Evolutionary conservation across 768 basidiomycete genomes (phyloP).

Genomic region (Tylopilus felleus): DNA sequence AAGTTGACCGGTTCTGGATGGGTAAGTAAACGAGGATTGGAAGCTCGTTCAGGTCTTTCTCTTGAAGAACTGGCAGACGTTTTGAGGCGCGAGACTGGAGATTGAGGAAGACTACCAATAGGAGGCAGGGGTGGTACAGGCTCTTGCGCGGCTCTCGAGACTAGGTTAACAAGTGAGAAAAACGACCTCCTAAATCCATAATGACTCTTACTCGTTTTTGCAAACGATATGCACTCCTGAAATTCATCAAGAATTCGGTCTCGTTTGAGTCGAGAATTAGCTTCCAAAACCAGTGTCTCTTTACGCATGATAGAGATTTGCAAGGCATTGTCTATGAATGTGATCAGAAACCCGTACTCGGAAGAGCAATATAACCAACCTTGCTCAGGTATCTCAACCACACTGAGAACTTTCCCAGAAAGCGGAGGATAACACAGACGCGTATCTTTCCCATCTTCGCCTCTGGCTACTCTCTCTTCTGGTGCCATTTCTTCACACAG

Average conservation of each 20-base stretch:
- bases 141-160: constrained; percentile 56
- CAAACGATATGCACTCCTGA: constrained; percentile 81
- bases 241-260: constrained; percentile 69
- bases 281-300: constrained; percentile 71
- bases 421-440: constrained; percentile 93
- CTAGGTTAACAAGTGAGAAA: constrained; percentile 31
- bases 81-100: constrained; percentile 8
- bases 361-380: constrained; percentile 39
- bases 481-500: constrained; percentile 81
- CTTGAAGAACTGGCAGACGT: not conserved
- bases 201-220: constrained; percentile 55
- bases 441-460: constrained; percentile 71
- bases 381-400: constrained; percentile 57
- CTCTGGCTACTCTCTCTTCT: constrained; percentile 52
- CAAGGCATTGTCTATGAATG: constrained; percentile 58
- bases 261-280: constrained; percentile 53
- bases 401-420: constrained; percentile 87
- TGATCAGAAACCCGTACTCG: constrained; percentile 11
- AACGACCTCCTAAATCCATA: not conserved
- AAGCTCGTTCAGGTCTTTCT: constrained; percentile 23
- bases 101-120: constrained; percentile 34
- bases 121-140: constrained; percentile 67
- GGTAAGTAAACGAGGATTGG: constrained; percentile 14
- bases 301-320: constrained; percentile 84
- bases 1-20: constrained; percentile 1